phyloP scores from a whole-genome alignment of 805 yeast genomes.

The Zygosaccharomyces rouxii region DNA sequence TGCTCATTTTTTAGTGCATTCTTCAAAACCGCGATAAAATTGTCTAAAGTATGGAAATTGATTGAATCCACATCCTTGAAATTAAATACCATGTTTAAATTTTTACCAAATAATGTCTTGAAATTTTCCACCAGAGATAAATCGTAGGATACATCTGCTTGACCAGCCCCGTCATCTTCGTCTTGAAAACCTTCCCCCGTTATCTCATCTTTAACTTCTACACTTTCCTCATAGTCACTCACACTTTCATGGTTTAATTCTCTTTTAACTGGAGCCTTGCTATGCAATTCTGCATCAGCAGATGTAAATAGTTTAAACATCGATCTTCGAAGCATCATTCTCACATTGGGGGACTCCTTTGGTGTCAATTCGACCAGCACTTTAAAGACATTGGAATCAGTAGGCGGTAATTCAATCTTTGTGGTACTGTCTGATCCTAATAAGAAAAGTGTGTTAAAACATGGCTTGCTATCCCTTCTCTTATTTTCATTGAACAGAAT shows the following conservation, averaged over 20 bases:
- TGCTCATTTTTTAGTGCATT: conserved; percentile 28
- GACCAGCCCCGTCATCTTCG: conserved; percentile 11
- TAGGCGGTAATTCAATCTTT: conserved; percentile 35
- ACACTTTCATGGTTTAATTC: conserved; percentile 6
- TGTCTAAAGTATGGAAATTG: conserved; percentile 26
- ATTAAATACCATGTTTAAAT: conserved; percentile 30
- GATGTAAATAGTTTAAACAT: conserved; percentile 32
- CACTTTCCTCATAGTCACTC: conserved; percentile 7
- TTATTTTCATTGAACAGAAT: conserved; percentile 18
- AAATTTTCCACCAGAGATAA: conserved; percentile 33
- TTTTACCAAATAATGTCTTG: conserved; percentile 24
- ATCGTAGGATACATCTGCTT: conserved; percentile 29
- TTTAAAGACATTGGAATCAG: conserved; percentile 17
- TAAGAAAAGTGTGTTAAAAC: conserved; percentile 38
- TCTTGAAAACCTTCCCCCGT: conserved; percentile 13
- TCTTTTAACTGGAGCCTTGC: conserved; percentile 1
- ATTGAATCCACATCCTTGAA: conserved; percentile 35
- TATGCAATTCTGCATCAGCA: conserved; percentile 18
- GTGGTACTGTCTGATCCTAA: conserved; percentile 44
- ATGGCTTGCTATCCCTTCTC: conserved; percentile 4
- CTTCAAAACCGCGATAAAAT: conserved; percentile 26
- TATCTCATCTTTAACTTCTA: neutral
- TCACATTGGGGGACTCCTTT: conserved; percentile 37
- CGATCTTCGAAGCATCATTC: conserved; percentile 35
- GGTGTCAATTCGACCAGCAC: conserved; percentile 36